phyloP scores from a whole-genome alignment of 352 stramenopile species.

The Phytophthora constricta region DNA sequence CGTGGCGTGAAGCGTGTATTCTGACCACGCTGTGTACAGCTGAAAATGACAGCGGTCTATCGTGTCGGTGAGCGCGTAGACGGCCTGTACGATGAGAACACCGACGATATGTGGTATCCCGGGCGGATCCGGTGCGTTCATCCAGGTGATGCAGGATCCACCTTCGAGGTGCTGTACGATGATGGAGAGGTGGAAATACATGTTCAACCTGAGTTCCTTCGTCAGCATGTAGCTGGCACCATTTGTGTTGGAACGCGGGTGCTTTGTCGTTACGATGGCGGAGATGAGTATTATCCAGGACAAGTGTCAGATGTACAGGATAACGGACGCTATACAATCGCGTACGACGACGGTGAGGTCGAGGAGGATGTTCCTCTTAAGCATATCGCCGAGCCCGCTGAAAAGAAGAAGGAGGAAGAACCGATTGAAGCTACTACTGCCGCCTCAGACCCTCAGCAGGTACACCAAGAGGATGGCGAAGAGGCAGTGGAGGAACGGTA shows the following conservation, averaged over 20 bases:
- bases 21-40: conserved; percentile 6
- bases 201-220: conserved; percentile 52
- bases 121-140: conserved; percentile 51
- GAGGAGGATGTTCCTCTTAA: conserved; percentile 61
- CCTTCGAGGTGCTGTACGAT: conserved; percentile 77
- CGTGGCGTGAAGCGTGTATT: conserved; percentile 1
- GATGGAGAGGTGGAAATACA: conserved; percentile 69
- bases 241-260: conserved; percentile 78
- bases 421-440: conserved; percentile 1
- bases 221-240: conserved; percentile 64
- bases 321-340: conserved; percentile 71
- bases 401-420: conserved; percentile 12
- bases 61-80: conserved; percentile 71
- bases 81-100: conserved; percentile 83
- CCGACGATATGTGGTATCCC: conserved; percentile 82
- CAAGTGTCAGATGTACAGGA: conserved; percentile 67
- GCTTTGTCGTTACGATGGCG: conserved; percentile 66
- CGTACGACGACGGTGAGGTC: conserved; percentile 86
- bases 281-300: conserved; percentile 75
- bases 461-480: conserved; percentile 9
- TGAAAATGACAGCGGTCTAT: conserved; percentile 24
- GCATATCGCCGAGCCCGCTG: conserved; percentile 53
- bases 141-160: conserved; percentile 14
- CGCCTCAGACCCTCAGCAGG: background rate
- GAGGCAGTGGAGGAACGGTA: background rate